phyloP scores from a whole-genome alignment of 257 asterid species.

The Nicotiana sylvestris region DNA sequence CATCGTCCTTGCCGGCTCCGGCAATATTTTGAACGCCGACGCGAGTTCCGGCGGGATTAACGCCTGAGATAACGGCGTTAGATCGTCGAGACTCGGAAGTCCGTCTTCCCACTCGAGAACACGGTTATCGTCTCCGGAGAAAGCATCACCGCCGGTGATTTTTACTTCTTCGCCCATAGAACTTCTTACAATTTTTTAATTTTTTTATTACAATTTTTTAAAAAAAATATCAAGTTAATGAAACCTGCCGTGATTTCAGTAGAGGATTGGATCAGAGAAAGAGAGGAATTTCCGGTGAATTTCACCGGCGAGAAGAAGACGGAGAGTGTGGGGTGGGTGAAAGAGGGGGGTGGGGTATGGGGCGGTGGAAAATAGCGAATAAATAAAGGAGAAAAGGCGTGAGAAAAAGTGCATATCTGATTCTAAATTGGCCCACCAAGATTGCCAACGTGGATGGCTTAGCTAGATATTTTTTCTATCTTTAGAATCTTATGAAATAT shows the following conservation, averaged over 20 bases:
- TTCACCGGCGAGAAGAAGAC: neutral
- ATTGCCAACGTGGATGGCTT: conserved; percentile 56
- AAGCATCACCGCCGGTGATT: conserved; percentile 23
- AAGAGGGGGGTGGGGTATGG: conserved; percentile 2
- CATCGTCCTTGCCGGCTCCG: conserved; percentile 18
- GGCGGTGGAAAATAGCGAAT: conserved; percentile 28
- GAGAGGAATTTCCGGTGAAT: neutral
- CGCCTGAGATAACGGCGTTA: conserved; percentile 20
- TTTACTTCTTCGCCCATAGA: conserved; percentile 58
- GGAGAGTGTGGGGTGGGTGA: neutral
- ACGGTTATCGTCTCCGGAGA: conserved; percentile 9
- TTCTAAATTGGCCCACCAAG: conserved; percentile 23
- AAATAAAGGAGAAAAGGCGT: conserved; percentile 16
- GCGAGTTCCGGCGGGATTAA: conserved; percentile 25
- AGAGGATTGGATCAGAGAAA: neutral
- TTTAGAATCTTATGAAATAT: neutral
- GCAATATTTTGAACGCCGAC: conserved; percentile 21
- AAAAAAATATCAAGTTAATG: neutral
- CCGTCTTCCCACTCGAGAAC: conserved; percentile 22
- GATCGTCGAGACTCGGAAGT: conserved; percentile 21
- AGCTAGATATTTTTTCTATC: conserved; percentile 47
- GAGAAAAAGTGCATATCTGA: conserved; percentile 58
- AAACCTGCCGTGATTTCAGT: neutral
- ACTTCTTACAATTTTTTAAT: neutral
- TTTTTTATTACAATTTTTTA: neutral